Evolutionary conservation across 768 basidiomycete genomes (phyloP), one percentile per base, ranked within the genome.

Genomic region (Coprinellus micaceus): DNA sequence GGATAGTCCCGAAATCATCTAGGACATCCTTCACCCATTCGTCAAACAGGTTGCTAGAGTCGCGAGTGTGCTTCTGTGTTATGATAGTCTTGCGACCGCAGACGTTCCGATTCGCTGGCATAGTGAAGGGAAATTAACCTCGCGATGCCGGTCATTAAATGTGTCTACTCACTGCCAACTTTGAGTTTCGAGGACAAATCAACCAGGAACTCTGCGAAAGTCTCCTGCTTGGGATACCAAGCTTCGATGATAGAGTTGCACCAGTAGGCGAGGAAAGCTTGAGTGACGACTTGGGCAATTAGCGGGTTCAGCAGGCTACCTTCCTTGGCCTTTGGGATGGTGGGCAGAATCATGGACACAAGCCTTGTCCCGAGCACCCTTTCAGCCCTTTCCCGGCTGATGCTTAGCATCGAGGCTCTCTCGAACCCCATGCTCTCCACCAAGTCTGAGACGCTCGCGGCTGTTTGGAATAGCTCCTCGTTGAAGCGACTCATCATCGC

Each of bases 241-340:
- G 55, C 55, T 30, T 56, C 55, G n/a, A 56, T 56, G 36, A 56
- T 56, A 4, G 46, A 50, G 39, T 56, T 56, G 25, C 55, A 56
- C 55, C 55, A 56, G 39, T 49, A 41, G 2, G 46, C 55, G 28
- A 56, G 28, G 43, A 56, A 56, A 9, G 48, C 28, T 25, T 56
- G 55, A 22, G 48, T 28, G n/a, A 46, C 28, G 24, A 56, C 26
- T 43, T 56, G 55, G 28, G 28, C 29, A 4, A 50, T 33, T 1
- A 56, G 37, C 3, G 55, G 55, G n/a, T 56, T 50, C 22, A 50
- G 2, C 6, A 15, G 12, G 5, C 7, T 9, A 4, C 40, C 40
- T 10, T 21, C 40, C 22, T 24, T 12, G 6, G 21, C 7, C 4
- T 22, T 36, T 7, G 55, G 55, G 12, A 56, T 22, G 5, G 47